Conservation (phyloP, 768 basidiomycete genomes). For the Gloeopeniophorella convolvens region DNA sequence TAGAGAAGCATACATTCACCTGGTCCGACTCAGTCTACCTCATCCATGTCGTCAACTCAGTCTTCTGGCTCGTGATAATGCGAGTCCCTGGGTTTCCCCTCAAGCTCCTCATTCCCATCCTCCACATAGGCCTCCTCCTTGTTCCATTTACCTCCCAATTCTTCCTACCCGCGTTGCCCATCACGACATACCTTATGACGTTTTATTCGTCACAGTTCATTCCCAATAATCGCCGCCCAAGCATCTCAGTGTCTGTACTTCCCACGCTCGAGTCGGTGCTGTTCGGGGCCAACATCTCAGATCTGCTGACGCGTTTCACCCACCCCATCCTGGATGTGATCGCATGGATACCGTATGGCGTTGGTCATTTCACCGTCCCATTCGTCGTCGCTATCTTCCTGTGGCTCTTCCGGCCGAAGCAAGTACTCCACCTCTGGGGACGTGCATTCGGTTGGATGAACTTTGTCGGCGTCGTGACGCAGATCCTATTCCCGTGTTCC, state of each 20-base stretch:
- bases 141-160: conserved; percentile 88
- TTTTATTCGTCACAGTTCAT: conserved; percentile 88
- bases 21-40: conserved; percentile 55
- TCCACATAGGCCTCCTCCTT: conserved; percentile 63
- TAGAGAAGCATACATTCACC: conserved; percentile 52
- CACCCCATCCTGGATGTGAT: conserved; percentile 88
- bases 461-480: conserved; percentile 77
- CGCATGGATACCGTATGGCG: conserved; percentile 97
- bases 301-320: conserved; percentile 91
- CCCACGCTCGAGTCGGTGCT: conserved; percentile 93
- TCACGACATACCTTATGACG: conserved; percentile 80
- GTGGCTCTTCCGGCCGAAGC: conserved; percentile 85
- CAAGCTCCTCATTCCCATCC: conserved; percentile 71
- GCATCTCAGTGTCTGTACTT: conserved; percentile 85
- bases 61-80: conserved; percentile 73
- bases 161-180: conserved; percentile 80
- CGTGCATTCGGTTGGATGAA: conserved; percentile 92
- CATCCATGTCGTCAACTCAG: conserved; percentile 53
- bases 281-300: conserved; percentile 96
- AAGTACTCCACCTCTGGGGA: conserved; percentile 78
- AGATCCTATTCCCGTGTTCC: conserved; percentile 86
- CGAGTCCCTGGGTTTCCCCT: conserved; percentile 57
- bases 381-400: conserved; percentile 80
- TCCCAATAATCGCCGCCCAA: conserved; percentile 65
- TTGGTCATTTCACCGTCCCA: conserved; percentile 83